Percentiles rank a stretch among this genome's conserved stretches.
These are phyloP conservation scores for Amauroascus verrucosus DNA, from an alignment of 2,329 filamentous ascomycete genomes.

Conservation along the genomic window DNA sequence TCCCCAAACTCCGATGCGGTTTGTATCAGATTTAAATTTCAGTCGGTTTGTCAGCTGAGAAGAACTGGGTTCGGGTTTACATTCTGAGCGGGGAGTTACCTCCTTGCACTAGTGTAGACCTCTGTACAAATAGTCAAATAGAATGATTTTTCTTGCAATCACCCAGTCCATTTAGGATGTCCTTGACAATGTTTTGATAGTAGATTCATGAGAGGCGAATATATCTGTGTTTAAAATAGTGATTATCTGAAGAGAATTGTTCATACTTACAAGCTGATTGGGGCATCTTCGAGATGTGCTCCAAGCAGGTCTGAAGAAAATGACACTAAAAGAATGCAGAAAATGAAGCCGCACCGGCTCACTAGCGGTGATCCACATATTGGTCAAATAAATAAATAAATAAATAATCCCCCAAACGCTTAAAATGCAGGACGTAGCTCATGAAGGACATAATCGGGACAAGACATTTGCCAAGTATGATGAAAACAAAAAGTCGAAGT, in stretches of 20 bases:
- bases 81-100: no score
- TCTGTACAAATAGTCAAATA: constrained; percentile 5
- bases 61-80: neutral
- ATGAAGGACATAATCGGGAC: neutral
- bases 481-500: neutral
- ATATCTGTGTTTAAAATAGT: neutral
- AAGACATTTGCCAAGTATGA: neutral
- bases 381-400: neutral
- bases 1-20: neutral
- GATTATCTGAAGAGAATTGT: neutral
- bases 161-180: no score
- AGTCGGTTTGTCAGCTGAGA: neutral
- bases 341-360: neutral
- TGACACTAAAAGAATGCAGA: neutral
- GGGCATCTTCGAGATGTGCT: neutral
- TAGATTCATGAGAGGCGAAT: no score
- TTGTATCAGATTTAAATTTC: neutral
- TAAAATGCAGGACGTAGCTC: neutral
- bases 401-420: neutral
- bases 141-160: neutral
- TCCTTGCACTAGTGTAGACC: neutral
- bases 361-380: neutral
- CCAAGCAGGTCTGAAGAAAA: neutral
- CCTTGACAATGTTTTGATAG: no score
- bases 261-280: constrained; percentile 1